Evolutionary conservation across 768 basidiomycete genomes (phyloP), one percentile per base, ranked within the genome.

Genomic region (Leccinum incarnatum): DNA sequence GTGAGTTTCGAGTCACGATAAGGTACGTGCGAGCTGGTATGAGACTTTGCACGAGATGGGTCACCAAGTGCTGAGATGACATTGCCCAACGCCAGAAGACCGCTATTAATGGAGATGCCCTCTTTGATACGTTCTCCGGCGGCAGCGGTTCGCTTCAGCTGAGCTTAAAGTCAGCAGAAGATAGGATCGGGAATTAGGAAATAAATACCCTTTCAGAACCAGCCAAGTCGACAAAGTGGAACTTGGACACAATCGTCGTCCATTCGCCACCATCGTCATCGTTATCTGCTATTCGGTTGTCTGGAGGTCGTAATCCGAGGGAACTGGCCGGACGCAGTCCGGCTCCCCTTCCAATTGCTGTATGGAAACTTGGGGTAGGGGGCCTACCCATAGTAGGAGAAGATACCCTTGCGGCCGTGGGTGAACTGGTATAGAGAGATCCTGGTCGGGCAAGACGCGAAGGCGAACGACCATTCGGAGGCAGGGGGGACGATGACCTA

Each of bases 1-100:
- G 96, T 98, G 66, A 98, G 89, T 74, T 98, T 99, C 12, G 95
- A 98, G 75, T 98, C 97, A 52, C 97, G 93, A 73, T 99, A 99
- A 11, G 97, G 97, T 58, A 99, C 82, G 75, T 99, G 94, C 17
- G 90, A 86, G 19, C 87, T 87, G 23, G 89, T 91, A 67, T 91
- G 79, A 19, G 90, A 85, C 72, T 92, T 92, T 37, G 89, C 87
- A 54, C 92, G 86, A 45, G 90, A 80, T 30, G 96, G 96, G 74
- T 98, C 96, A 7, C 93, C 96, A 19, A 98, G 87, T 0, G 95
- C 94, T 60, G 96, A 98, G 59, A 99, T 98, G 67, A 99, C 97
- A 73, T 99, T 99, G 49, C 97, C 97, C 21, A 99, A 83, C 17
- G 97, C 96, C 36, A 95, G 82, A 34, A 99, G 85, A 60, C 97